Base-by-base conservation (phyloP, 1,139 yeast species). In the Williopsis jadinii region DNA sequence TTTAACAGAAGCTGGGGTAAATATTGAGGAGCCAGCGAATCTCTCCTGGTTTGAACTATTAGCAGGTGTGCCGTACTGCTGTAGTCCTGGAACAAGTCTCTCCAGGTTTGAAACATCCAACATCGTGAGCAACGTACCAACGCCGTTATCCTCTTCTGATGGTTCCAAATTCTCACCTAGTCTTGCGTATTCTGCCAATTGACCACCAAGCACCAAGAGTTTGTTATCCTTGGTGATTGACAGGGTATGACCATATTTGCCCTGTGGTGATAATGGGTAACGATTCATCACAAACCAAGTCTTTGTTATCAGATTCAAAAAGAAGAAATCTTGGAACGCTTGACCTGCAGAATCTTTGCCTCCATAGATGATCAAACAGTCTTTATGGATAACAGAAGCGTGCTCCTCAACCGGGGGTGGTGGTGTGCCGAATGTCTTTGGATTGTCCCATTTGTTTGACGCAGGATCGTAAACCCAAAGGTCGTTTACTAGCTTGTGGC, bases 321-420 rank as follows among this genome's bases (percentile, higher is more conserved):
- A 83, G 54, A 77, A 78, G 42, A 88, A 71, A 28, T 79, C 74
- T 52, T 77, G 77, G 48, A 84, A 71, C 44, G 86, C 80, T 36
- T 74, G 73, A 32, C 95, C 96, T 50, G 80, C 75, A 36, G 77
- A 70, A 48, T 84, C 82, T 55, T 92, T 85, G 41, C 99, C 99
- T 37, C 98, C 99, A 58, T 84, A 83, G 13, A 92, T 75, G 55
- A 84, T 86, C 75, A 94, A 73, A 42, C 81, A 71, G 54, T 88
- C 94, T 47, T 83, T 82, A 42, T 83, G 84, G 37, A 88, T 66
- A 28, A 94, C 75, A 14, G 95, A 80, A 3, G 97, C 78, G 60
- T 92, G 99, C 55, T 92, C 97, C 62, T 88, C 95, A 43, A 92
- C 77, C 0, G 97, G 94, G 9, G 84, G 81, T 2, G 97, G 97